Evolutionary conservation across 2,329 filamentous ascomycete genomes (phyloP).

Genomic region (Penicillium sp.): DNA sequence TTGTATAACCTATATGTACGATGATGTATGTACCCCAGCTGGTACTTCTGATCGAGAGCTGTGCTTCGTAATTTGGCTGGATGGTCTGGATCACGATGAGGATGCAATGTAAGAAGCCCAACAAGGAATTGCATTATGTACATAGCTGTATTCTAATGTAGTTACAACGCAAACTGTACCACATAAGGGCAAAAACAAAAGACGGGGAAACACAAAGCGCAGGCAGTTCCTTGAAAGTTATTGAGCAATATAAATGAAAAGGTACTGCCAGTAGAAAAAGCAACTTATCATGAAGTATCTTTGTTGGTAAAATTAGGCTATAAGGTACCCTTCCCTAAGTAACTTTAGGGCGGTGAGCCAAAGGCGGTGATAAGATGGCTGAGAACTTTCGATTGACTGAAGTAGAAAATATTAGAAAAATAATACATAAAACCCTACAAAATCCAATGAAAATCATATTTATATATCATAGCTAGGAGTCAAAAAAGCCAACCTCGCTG

Average conservation of each 20-base stretch:
- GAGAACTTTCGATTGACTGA: not conserved
- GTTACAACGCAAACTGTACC: not conserved
- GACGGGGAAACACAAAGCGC: not conserved
- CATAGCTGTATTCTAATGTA: not conserved
- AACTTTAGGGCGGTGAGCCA: rapidly evolving
- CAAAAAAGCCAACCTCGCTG: conserved; percentile 23
- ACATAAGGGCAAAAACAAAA: not conserved
- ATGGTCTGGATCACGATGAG: not conserved
- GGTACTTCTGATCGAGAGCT: not conserved
- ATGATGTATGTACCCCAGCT: not conserved
- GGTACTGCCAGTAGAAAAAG: not conserved
- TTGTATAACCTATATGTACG: not conserved
- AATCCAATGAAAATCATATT: not conserved
- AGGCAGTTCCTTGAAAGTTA: not conserved
- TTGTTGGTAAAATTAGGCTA: rapidly evolving
- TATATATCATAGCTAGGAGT: not conserved
- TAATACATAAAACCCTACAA: not conserved
- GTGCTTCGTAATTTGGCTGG: not conserved
- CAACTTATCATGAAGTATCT: not conserved
- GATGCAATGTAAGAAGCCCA: not conserved
- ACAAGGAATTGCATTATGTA: not conserved
- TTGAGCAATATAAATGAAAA: not conserved
- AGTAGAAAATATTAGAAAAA: not conserved
- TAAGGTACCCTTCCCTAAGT: rapidly evolving
- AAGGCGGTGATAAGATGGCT: not conserved